A percentile compares a stretch with the other conserved stretches of the same genome.
These are phyloP conservation scores for Pleurotus eryngii DNA, from an alignment of 768 basidiomycete species.

Conservation along the genomic window DNA sequence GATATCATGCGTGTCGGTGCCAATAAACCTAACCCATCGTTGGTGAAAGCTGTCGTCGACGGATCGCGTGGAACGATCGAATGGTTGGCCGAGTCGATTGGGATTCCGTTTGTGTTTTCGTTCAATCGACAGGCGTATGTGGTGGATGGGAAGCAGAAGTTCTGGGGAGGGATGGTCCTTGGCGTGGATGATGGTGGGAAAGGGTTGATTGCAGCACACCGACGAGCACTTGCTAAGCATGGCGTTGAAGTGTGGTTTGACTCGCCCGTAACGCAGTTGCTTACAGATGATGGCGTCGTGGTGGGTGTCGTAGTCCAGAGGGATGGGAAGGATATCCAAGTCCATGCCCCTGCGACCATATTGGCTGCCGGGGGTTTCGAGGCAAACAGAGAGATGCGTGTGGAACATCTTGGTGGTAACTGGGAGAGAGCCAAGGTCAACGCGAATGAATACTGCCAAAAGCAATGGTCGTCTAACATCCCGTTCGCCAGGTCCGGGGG, in stretches of 20 bases:
- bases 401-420: slow-evolving; percentile 50
- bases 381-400: slow-evolving; percentile 48
- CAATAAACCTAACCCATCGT: slow-evolving; percentile 42
- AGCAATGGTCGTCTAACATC: neutral
- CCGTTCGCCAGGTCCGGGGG: slow-evolving; percentile 50
- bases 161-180: slow-evolving; percentile 70
- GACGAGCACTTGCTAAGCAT: slow-evolving; percentile 40
- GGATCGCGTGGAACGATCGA: slow-evolving; percentile 51
- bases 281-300: slow-evolving; percentile 36
- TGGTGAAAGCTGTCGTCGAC: slow-evolving; percentile 52
- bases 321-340: slow-evolving; percentile 28
- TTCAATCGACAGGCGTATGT: slow-evolving; percentile 70
- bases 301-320: slow-evolving; percentile 43
- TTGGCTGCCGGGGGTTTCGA: slow-evolving; percentile 70
- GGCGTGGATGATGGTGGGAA: slow-evolving; percentile 66
- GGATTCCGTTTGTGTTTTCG: slow-evolving; percentile 53
- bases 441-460: slow-evolving; percentile 8
- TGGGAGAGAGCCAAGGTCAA: slow-evolving; percentile 58
- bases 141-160: slow-evolving; percentile 56
- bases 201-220: slow-evolving; percentile 59
- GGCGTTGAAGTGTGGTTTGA: slow-evolving; percentile 60
- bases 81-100: slow-evolving; percentile 53
- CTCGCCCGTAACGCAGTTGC: slow-evolving; percentile 39
- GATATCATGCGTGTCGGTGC: slow-evolving; percentile 62
- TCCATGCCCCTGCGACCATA: slow-evolving; percentile 45